phyloP scores from a whole-genome alignment of 306 rosid genomes.

The Quercus agrifolia region DNA sequence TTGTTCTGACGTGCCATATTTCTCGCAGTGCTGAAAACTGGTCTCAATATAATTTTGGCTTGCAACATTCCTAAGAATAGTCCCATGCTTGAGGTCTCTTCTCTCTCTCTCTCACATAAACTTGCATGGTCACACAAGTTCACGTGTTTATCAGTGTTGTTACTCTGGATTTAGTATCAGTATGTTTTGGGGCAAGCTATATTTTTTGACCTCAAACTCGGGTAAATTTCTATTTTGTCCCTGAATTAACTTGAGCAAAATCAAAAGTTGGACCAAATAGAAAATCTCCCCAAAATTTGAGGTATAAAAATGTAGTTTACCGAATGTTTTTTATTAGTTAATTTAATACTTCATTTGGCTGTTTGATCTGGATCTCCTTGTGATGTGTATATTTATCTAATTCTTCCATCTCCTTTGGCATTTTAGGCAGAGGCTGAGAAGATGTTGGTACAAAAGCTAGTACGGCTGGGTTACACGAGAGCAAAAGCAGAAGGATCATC shows the following conservation, averaged over 20 bases:
- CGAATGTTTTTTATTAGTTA: not conserved
- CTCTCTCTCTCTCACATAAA: not conserved
- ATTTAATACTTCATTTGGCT: not conserved
- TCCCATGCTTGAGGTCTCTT: slow-evolving; percentile 71
- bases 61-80: slow-evolving; percentile 75
- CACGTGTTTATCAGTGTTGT: no score
- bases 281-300: not conserved
- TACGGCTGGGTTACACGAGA: slow-evolving; percentile 57
- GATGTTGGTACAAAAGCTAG: slow-evolving; percentile 65
- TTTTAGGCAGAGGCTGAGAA: slow-evolving; percentile 84
- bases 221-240: not conserved
- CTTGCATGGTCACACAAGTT: not conserved
- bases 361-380: not conserved
- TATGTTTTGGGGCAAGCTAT: not conserved
- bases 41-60: slow-evolving; percentile 74
- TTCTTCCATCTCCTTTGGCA: slow-evolving; percentile 17
- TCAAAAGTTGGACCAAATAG: not conserved
- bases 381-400: not conserved
- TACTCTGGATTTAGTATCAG: not conserved
- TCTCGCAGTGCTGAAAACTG: slow-evolving; percentile 65
- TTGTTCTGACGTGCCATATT: slow-evolving; percentile 8
- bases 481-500: slow-evolving; percentile 43
- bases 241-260: not conserved
- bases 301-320: not conserved
- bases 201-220: not conserved